A percentile compares a stretch with the other conserved stretches of the same genome.
phyloP scores from a whole-genome alignment of 495 filamentous ascomycete species.

The Hypomontagnella submonticulosa region DNA sequence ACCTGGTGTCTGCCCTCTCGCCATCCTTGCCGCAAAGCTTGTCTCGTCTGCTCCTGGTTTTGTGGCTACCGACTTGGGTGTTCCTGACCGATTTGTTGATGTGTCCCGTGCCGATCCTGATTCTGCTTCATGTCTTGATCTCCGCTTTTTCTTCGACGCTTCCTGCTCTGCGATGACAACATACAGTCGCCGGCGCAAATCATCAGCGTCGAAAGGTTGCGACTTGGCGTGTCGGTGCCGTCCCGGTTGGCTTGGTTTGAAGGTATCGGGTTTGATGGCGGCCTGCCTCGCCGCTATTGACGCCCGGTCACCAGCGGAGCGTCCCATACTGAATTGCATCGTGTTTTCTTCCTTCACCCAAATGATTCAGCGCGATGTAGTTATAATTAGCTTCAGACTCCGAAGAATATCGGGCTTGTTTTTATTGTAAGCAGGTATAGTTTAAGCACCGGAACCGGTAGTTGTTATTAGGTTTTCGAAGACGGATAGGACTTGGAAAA shows the following conservation, averaged over 20 bases:
- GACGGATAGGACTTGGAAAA: conserved; percentile 2
- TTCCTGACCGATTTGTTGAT: too few species aligned
- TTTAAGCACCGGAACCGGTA: conserved; percentile 2
- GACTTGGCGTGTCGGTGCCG: conserved; percentile 46
- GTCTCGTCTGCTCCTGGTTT: conserved; percentile 34
- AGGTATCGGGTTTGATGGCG: conserved; percentile 23
- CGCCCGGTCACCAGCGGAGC: conserved; percentile 20
- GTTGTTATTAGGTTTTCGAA: neutral
- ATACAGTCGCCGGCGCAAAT: conserved; percentile 59
- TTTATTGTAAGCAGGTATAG: conserved; percentile 16
- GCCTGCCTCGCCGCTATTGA: conserved; percentile 20
- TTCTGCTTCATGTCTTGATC: conserved; percentile 5
- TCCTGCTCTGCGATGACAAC: conserved; percentile 58
- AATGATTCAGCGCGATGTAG: conserved; percentile 1
- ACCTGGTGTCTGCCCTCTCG: conserved; percentile 18
- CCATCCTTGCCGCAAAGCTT: conserved; percentile 36
- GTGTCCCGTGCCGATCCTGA: neutral
- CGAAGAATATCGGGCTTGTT: conserved; percentile 8
- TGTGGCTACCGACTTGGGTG: neutral
- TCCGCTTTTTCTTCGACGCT: conserved; percentile 41
- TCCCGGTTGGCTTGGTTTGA: conserved; percentile 26
- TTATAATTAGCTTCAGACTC: neutral
- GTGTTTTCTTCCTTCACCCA: conserved; percentile 4
- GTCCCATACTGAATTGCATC: conserved; percentile 43
- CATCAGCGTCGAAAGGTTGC: conserved; percentile 61